These are phyloP conservation scores for Cercis canadensis DNA, from an alignment of 306 rosid genomes.

Conservation along the genomic window DNA sequence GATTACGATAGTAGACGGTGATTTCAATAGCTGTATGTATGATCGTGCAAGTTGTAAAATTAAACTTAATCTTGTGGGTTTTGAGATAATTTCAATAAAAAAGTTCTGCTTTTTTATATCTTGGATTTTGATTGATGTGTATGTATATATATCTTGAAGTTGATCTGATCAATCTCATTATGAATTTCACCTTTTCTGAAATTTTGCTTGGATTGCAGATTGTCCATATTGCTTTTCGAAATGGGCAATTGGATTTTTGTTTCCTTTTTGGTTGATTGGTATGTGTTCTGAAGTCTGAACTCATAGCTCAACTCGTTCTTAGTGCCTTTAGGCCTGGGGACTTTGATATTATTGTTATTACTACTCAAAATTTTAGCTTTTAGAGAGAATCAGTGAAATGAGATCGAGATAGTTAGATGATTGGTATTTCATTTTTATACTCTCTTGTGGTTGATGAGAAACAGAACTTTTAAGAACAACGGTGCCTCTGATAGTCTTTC, in stretches of 20 bases:
- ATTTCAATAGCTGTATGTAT: not conserved
- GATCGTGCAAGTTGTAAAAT: slow-evolving; percentile 20
- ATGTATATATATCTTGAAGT: slow-evolving; percentile 9
- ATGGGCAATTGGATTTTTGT: not conserved
- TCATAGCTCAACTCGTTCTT: not conserved
- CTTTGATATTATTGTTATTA: too few species aligned
- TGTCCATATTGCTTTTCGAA: not conserved
- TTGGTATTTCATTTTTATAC: not conserved
- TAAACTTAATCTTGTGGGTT: not conserved
- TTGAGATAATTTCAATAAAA: not conserved
- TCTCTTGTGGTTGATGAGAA: not conserved
- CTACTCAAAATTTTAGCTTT: not conserved
- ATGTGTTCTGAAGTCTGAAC: not conserved
- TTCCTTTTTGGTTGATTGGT: not conserved
- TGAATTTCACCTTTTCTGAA: not conserved
- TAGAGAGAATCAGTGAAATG: not conserved
- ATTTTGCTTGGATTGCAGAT: not conserved
- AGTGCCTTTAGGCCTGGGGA: not conserved
- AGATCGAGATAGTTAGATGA: not conserved
- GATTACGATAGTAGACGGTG: not conserved
- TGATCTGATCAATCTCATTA: slow-evolving; percentile 24
- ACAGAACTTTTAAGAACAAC: not conserved
- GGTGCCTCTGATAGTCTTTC: not conserved
- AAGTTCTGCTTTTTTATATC: not conserved
- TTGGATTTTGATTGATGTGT: slow-evolving; percentile 25